Evolutionary conservation across 148 eudicot species (phyloP).

Genomic region (Nepenthes mirabilis): DNA sequence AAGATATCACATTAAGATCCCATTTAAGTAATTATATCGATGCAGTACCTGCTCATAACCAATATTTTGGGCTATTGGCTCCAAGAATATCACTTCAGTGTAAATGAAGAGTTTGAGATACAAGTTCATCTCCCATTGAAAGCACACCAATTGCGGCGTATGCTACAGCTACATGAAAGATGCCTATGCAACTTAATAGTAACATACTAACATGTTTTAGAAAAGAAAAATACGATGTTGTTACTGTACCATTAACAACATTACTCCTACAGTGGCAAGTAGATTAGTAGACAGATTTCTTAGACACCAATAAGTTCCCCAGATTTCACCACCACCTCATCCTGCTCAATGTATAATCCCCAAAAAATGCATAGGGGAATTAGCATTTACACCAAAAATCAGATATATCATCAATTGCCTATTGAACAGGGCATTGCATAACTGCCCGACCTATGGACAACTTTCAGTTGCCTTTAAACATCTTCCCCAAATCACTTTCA

Average conservation of each 20-base stretch:
- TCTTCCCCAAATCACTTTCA: too few relatives aligned
- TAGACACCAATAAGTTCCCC: constrained; percentile 71
- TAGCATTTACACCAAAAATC: constrained; percentile 1
- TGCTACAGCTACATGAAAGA: constrained; percentile 44
- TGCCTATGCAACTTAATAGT: not conserved
- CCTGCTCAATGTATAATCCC: constrained; percentile 79
- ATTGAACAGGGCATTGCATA: too few relatives aligned
- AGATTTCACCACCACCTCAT: constrained; percentile 54
- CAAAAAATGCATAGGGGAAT: constrained; percentile 7
- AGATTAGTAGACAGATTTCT: constrained; percentile 49
- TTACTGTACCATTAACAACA: constrained; percentile 45
- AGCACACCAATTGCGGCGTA: constrained; percentile 74
- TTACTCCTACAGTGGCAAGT: constrained; percentile 76
- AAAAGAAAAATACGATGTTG: not conserved
- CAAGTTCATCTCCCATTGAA: constrained; percentile 96
- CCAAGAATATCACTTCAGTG: constrained; percentile 1
- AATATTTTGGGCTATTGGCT: constrained; percentile 52
- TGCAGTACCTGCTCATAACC: constrained; percentile 73
- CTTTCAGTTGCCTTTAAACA: too few relatives aligned
- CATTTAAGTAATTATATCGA: not conserved
- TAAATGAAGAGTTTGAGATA: not conserved
- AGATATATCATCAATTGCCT: too few relatives aligned
- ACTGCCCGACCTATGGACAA: not conserved
- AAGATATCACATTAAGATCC: not conserved
- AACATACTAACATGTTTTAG: not conserved